A percentile compares a stretch with the other conserved stretches of the same genome.
Evolutionary conservation across 1,139 yeast species (phyloP).

Genomic region (Kodamaea ohmeri): DNA sequence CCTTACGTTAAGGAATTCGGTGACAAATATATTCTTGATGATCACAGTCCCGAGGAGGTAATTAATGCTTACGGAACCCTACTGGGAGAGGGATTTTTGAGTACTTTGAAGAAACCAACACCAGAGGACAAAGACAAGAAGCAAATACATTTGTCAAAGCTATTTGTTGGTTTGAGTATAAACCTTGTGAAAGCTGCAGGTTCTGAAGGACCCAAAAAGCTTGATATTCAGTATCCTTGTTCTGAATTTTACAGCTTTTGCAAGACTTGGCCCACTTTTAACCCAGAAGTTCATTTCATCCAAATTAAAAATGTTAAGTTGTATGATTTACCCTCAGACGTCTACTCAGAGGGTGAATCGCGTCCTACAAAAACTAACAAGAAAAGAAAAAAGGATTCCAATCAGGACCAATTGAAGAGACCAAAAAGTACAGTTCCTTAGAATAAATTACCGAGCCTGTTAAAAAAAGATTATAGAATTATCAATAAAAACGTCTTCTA

Average conservation of each 20-base stretch:
- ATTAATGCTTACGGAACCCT: conserved; percentile 55
- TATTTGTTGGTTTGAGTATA: conserved; percentile 78
- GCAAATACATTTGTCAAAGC: conserved; percentile 62
- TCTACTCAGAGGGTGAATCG: background rate
- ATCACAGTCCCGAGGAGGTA: conserved; percentile 52
- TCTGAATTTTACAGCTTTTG: conserved; percentile 82
- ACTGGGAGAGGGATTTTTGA: conserved; percentile 36
- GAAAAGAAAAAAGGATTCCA: conserved; percentile 18
- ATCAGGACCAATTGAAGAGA: conserved; percentile 17
- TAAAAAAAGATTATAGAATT: background rate
- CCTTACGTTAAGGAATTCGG: conserved; percentile 83
- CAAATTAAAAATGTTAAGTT: conserved; percentile 76
- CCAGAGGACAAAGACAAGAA: conserved; percentile 12
- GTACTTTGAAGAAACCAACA: conserved; percentile 12
- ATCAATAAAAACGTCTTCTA: conserved; percentile 10
- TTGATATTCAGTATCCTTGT: conserved; percentile 90
- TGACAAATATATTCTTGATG: conserved; percentile 50
- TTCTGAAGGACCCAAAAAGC: conserved; percentile 50
- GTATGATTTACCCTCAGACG: background rate
- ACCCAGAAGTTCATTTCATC: conserved; percentile 57
- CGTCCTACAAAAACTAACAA: background rate
- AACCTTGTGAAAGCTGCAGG: conserved; percentile 37
- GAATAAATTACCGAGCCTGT: background rate
- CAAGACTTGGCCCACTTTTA: conserved; percentile 66
- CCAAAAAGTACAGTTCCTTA: conserved; percentile 14